Percentiles rank a stretch among this genome's conserved stretches.
phyloP scores from a whole-genome alignment of 352 stramenopile genomes.

The Globisporangium cylindrosporum region DNA sequence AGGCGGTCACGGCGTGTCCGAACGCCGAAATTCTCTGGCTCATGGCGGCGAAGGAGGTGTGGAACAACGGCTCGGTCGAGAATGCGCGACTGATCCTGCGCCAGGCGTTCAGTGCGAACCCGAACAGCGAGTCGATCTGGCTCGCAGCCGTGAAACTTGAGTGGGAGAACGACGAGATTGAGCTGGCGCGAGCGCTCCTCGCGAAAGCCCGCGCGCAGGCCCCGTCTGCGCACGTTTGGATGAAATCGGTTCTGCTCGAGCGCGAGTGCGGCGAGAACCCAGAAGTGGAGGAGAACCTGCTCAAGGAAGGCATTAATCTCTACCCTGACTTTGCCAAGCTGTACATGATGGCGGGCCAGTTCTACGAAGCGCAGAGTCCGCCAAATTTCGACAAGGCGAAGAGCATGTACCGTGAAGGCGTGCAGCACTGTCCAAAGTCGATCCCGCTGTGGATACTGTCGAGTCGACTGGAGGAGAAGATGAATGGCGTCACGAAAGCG shows the following conservation, averaged over 20 bases:
- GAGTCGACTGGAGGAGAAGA: slow-evolving; percentile 91
- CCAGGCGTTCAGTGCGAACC: slow-evolving; percentile 96
- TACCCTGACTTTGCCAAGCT: slow-evolving; percentile 95
- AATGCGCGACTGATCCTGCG: slow-evolving; percentile 93
- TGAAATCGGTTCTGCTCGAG: slow-evolving; percentile 98
- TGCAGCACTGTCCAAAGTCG: slow-evolving; percentile 92
- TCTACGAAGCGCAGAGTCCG: slow-evolving; percentile 63
- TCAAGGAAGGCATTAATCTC: slow-evolving; percentile 88
- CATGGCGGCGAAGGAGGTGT: slow-evolving; percentile 98
- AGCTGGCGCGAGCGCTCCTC: slow-evolving; percentile 85
- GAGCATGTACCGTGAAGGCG: slow-evolving; percentile 87
- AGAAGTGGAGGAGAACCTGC: slow-evolving; percentile 76
- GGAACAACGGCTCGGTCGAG: slow-evolving; percentile 91
- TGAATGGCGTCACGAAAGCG: slow-evolving; percentile 93
- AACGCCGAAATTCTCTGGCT: slow-evolving; percentile 97
- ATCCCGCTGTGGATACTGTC: slow-evolving; percentile 94
- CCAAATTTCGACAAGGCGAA: slow-evolving; percentile 78
- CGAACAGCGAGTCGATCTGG: slow-evolving; percentile 94
- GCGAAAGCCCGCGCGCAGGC: slow-evolving; percentile 79
- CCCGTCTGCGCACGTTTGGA: slow-evolving; percentile 92
- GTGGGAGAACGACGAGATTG: slow-evolving; percentile 97
- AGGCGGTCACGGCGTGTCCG: slow-evolving; percentile 93
- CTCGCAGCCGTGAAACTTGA: slow-evolving; percentile 98
- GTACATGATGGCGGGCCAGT: slow-evolving; percentile 98
- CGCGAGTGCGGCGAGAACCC: slow-evolving; percentile 72